phyloP scores from a whole-genome alignment of 176 grass and related monocot species.

The Oryza rufipogon region DNA sequence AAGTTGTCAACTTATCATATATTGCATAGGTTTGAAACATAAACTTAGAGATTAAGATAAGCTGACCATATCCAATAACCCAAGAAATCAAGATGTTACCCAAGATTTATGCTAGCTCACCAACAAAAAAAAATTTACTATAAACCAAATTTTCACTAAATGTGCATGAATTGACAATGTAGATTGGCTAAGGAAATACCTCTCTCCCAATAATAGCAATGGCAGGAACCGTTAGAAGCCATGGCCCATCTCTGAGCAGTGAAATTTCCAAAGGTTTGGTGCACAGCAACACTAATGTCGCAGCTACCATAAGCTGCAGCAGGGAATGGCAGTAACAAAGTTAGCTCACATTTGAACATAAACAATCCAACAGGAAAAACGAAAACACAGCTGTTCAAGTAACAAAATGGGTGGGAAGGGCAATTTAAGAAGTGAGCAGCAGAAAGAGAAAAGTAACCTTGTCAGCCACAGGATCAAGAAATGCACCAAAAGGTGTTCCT shows the following conservation, averaged over 20 bases:
- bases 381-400: neutral
- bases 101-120: neutral
- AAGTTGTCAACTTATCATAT: constrained; percentile 20
- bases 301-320: constrained; percentile 95
- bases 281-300: constrained; percentile 88
- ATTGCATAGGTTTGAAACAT: neutral
- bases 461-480: constrained; percentile 99
- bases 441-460: constrained; percentile 69
- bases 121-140: constrained; percentile 3
- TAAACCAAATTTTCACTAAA: neutral
- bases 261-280: constrained; percentile 81
- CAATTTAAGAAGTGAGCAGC: constrained; percentile 8
- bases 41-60: neutral
- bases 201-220: constrained; percentile 99
- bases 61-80: constrained; percentile 1
- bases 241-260: constrained; percentile 59
- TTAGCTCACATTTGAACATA: constrained; percentile 24
- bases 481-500: constrained; percentile 97
- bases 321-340: constrained; percentile 31
- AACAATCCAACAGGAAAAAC: neutral
- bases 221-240: constrained; percentile 92
- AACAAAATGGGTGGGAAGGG: neutral
- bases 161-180: neutral
- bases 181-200: constrained; percentile 57
- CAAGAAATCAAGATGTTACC: neutral